A percentile compares a stretch with the other conserved stretches of the same genome.
Conservation (phyloP, 345 rosid genomes). For the Gossypium thurberi region DNA sequence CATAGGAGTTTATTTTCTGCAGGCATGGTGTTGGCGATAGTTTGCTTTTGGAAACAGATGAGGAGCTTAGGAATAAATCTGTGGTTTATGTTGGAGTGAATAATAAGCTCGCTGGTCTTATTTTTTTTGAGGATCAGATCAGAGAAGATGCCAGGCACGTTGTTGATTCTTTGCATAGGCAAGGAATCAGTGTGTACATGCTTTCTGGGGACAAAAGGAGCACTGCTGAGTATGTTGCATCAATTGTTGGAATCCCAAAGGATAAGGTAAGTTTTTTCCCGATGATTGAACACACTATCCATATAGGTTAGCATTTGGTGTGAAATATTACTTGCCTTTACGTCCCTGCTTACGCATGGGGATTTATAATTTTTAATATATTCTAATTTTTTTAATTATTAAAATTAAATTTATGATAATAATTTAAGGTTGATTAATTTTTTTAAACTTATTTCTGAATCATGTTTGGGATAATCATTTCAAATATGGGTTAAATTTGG, state of each 20-base stretch:
- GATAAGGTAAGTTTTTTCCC: conserved; percentile 44
- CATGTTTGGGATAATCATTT: too few relatives aligned
- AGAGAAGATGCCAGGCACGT: conserved; percentile 86
- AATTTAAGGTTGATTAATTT: too few relatives aligned
- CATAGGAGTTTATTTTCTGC: conserved; percentile 16
- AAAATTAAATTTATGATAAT: too few relatives aligned
- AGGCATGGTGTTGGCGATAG: conserved; percentile 68
- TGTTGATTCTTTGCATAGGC: conserved; percentile 53
- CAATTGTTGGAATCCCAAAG: conserved; percentile 76
- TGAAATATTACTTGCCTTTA: background rate
- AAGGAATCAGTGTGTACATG: conserved; percentile 79
- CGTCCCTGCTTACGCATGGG: too few relatives aligned
- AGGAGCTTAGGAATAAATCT: conserved; percentile 58
- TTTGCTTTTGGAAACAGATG: conserved; percentile 39
- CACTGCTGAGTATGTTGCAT: conserved; percentile 83
- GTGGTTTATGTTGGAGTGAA: conserved; percentile 80
- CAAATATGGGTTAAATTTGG: too few relatives aligned
- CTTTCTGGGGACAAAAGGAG: conserved; percentile 86
- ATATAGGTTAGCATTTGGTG: background rate
- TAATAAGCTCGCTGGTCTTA: conserved; percentile 63
- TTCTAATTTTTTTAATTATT: too few relatives aligned
- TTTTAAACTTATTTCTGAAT: too few relatives aligned
- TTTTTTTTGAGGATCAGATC: conserved; percentile 79
- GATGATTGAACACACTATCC: background rate
- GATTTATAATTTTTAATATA: too few relatives aligned